Base-by-base conservation (phyloP, 1,284 basidiomycete genomes). In the Trichosporon ovoides region DNA sequence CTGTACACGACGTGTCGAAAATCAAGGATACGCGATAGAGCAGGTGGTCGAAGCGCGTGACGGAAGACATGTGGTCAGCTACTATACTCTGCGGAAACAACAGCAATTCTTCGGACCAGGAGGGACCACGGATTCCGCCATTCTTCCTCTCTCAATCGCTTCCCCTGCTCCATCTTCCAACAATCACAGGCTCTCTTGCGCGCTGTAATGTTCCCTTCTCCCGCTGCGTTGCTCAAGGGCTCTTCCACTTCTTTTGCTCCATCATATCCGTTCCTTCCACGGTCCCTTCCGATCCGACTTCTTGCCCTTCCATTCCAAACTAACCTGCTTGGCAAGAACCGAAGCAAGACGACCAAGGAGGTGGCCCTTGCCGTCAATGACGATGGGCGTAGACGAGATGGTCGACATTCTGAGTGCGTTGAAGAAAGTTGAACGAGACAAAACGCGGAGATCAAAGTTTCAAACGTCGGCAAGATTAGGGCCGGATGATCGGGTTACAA, bases 301-400 rank as follows among this genome's bases (percentile, higher is more conserved):
- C 33, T n/a, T 20, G 49, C 34, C 22, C 18, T 35, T 18, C 33
- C n/a, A 14, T 16, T 9, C 9, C 12, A 53, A 49, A 64, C 53
- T 34, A 58, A 91, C 85, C 84, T 98, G 93, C 85, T 98, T 98
- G 76, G 95, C 88, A 79, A 99, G 85, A 78, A 97, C 92, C 72
- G 93, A 96, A 78, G 96, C 96, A 80, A 99, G 86, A 80, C 96
- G 92, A 84, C 96, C 96, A 80, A 98, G 88, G 79, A 98, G 89
- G 83, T 98, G 95, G 79, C 93, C 94, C 88, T 99, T 99, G 84
- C 94, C 96, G 88, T 99, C 96, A 83, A 99, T 96, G 73, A 98
- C 85, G 84, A 95, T 90, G 82, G 93, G 91, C 79, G 87, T 86
- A 58, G 76, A 66, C 56, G 76, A 76, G 68, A 77, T 77, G 67